Base-by-base conservation (phyloP, 192 early-diverging fungal species). In the Coemansia javaensis region DNA sequence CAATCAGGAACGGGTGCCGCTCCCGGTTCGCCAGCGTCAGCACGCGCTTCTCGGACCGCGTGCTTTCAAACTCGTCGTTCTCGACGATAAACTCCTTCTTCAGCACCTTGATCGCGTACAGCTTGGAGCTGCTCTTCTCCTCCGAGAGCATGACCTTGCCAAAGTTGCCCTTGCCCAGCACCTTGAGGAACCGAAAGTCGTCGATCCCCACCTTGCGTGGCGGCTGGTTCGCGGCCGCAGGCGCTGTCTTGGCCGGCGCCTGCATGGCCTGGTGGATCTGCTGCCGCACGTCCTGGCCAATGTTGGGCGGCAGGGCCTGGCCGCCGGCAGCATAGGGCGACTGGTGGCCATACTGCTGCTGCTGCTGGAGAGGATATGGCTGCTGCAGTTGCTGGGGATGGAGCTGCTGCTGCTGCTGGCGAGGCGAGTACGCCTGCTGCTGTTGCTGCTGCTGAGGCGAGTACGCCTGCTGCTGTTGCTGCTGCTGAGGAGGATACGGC, bases 71-170 rank as follows among this genome's bases (percentile, higher is more conserved):
- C 78, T 98, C 94, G 71, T 97, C 96, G 72, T 97, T 93, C 63
- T 98, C 92, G 47, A 96, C 87, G 40, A 98, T 96, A 60, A 93
- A 95, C 59, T 92, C 85, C 71, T 99, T 99, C 73, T 97, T 97
- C 28, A 99, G 68, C 5, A 99, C 94, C 65, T 99, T 99, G 76
- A 99, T 96, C 6, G 93, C 96, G 68, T 90, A 96, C 12, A 92
- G 78, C 23, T 86, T 81, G 54, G 84, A 80, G 32, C 81, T 79
- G 41, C 75, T 40, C 61, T 89, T 90, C 54, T 99, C 93, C 66
- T 96, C 91, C 4, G 93, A 91, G 43, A 99, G 79, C 89, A 99
- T 94, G 16, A 98, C 94, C 78, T 99, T 99, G 63, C 96, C 96
- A 82, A 96, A 99, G 77, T 96, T 97, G 41, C 96, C 96, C 66